Evolutionary conservation across 1,139 yeast genomes (phyloP), one percentile per base, ranked within the genome.

Genomic region (Geotrichum australiense): DNA sequence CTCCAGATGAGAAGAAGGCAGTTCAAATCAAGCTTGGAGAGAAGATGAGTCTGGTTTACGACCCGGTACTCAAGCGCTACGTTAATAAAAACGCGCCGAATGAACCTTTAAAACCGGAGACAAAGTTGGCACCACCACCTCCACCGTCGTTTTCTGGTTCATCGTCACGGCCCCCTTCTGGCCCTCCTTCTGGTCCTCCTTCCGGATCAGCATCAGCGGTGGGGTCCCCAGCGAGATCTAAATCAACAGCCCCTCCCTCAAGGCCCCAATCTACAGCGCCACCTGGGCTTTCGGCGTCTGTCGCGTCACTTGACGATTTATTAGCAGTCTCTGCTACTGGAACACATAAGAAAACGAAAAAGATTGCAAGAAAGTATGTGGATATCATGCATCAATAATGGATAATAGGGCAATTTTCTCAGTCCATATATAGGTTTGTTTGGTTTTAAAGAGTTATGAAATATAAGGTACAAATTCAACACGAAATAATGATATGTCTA

Each of bases 1-100:
- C 59, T 36, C 74, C 76, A 41, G 80, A 78, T 38, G 80, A 75
- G 45, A 81, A 83, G 33, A 84, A 82, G 57, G 84, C 93, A 1
- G 71, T 78, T 47, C 74, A 76, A 52, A 97, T 96, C 25, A 87
- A 91, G 54, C 66, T 91, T 49, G 98, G 98, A 7, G 87, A 83
- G 45, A 75, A 78, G 50, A 82, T 71, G 56, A 69, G 74, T 28
- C 81, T 91, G 55, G 76, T 76, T 53, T 93, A 78, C 58, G 96
- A 89, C 63, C 93, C 85, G 54, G 77, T 81, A 47, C 73, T 84
- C 56, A 80, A 82, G 57, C 73, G 95, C 56, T 91, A 96, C 96
- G 77, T 91, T 42, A 80, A 85, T 56, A 77, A 76, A 47, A 76
- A 78, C 14, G 77, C 84, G 1, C 74, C 83, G 35, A 78, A 78